Conservation (phyloP, 1,284 basidiomycete species). For the Cystobasidium pallidum region DNA sequence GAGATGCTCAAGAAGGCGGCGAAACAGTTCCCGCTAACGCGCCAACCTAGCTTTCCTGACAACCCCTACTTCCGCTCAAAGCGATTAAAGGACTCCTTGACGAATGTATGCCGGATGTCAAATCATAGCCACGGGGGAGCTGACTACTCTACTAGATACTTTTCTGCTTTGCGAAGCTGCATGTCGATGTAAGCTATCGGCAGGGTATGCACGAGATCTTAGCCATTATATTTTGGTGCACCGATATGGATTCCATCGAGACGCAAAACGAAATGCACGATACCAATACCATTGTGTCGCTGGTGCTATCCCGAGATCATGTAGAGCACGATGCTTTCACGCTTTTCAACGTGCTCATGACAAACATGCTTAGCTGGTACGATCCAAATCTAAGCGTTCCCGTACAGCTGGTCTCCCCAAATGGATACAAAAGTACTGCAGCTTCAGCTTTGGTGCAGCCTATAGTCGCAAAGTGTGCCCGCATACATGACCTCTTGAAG, state of each 20-base stretch:
- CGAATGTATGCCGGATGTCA: conserved; percentile 61
- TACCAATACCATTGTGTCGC: conserved; percentile 34
- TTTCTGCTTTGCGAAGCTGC: conserved; percentile 74
- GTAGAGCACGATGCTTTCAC: conserved; percentile 81
- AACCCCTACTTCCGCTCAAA: conserved; percentile 78
- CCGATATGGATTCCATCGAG: conserved; percentile 76
- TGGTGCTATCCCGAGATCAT: conserved; percentile 67
- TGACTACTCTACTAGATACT: conserved; percentile 59
- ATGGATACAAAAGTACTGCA: conserved; percentile 1
- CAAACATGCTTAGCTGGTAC: conserved; percentile 75
- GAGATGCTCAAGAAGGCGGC: too few relatives aligned
- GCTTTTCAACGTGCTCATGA: conserved; percentile 78
- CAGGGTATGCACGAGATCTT: conserved; percentile 96
- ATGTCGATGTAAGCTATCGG: conserved; percentile 79
- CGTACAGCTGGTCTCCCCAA: background rate
- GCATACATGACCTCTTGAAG: conserved; percentile 71
- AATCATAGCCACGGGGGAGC: background rate
- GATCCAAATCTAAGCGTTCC: conserved; percentile 70
- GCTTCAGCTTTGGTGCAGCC: conserved; percentile 65
- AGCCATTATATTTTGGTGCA: conserved; percentile 76
- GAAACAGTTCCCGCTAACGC: too few relatives aligned
- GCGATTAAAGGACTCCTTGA: conserved; percentile 74
- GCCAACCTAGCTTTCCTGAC: conserved; percentile 86
- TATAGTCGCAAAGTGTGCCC: conserved; percentile 76
- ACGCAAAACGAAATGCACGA: background rate